Base-by-base conservation (phyloP, 257 asterid species). In the Solanum appendiculatum region DNA sequence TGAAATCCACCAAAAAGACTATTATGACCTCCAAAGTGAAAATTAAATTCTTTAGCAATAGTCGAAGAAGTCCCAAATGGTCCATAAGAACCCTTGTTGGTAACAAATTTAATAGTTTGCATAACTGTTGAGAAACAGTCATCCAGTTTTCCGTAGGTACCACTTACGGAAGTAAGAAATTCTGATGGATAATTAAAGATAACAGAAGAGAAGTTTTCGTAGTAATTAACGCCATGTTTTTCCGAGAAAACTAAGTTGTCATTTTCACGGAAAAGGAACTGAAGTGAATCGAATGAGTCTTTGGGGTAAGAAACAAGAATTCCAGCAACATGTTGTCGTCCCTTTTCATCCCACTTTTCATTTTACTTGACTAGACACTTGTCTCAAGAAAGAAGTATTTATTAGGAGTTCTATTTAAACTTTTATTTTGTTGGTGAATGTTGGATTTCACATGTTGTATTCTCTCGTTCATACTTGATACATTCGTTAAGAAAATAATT, bases 21-120 rank as follows among this genome's bases (percentile, higher is more conserved):
- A 51, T 20, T 51, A 44, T 44, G 51, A 2, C 16, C 16, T 15
- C 58, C 58, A 14, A 51, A 14, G 58, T 51, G 58, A 51, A 51
- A 51, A 14, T 18, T 51, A 14, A 51, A 51, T 14, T 51, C 3
- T 15, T 51, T 51, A 4, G 58, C 5, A 51, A 15, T 16, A 51
- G 8, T 51, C 58, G 21, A 14, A 51, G 58, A 14, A 16, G 58
- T 5, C 58, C 63, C 56, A 78, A 90, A 92, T 16, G 91, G 94
- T 33, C 95, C 95, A 74, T 89, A 85, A 10, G 88, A 73, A 31
- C 88, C 87, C 10, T 46, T 39, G 70, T 91, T 92, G 27, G 93
- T 93, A 46, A 84, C 85, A 29, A 93, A 89, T 42, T 90, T 87
- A 40, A 93, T 39, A 4, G 92, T 87, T 21, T 72, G n/a, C 23